Evolutionary conservation across 371 early-diverging fungal genomes (phyloP).

Genomic region (Mucor indicus): DNA sequence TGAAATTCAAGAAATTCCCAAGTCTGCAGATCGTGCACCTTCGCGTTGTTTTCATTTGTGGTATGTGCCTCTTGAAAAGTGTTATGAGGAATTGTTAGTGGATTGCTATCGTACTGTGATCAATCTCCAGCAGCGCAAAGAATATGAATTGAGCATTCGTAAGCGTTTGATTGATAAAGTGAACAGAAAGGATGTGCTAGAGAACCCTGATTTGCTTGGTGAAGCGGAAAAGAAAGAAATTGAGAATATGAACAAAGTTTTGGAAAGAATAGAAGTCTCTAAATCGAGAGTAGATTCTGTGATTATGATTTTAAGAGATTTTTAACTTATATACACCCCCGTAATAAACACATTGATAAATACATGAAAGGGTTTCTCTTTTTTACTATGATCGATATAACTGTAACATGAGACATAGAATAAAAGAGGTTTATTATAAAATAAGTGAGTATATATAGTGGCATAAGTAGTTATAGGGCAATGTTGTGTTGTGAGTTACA

Average conservation of each 20-base stretch:
- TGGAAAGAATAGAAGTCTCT: constrained; percentile 58
- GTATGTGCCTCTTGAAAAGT: constrained; percentile 67
- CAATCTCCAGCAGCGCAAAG: constrained; percentile 68
- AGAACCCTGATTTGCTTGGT: constrained; percentile 56
- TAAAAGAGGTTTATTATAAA: no score
- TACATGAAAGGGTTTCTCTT: no score
- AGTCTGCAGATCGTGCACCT: constrained; percentile 83
- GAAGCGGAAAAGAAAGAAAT: constrained; percentile 59
- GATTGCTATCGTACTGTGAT: constrained; percentile 63
- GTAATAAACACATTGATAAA: no score
- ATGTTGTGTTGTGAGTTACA: no score
- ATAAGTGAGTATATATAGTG: no score
- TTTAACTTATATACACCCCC: constrained; percentile 34
- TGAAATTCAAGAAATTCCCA: constrained; percentile 89
- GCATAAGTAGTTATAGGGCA: no score
- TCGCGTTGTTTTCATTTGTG: constrained; percentile 83
- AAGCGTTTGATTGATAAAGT: constrained; percentile 71
- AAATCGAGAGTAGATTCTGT: constrained; percentile 65
- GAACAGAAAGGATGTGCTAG: constrained; percentile 72
- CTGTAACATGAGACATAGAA: no score
- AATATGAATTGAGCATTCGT: constrained; percentile 57
- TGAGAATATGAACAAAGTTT: constrained; percentile 43
- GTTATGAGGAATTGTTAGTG: constrained; percentile 58
- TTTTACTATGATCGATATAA: no score
- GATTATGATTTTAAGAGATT: constrained; percentile 69